Evolutionary conservation across 1,139 yeast species (phyloP).

Genomic region (Geotrichum reessii): DNA sequence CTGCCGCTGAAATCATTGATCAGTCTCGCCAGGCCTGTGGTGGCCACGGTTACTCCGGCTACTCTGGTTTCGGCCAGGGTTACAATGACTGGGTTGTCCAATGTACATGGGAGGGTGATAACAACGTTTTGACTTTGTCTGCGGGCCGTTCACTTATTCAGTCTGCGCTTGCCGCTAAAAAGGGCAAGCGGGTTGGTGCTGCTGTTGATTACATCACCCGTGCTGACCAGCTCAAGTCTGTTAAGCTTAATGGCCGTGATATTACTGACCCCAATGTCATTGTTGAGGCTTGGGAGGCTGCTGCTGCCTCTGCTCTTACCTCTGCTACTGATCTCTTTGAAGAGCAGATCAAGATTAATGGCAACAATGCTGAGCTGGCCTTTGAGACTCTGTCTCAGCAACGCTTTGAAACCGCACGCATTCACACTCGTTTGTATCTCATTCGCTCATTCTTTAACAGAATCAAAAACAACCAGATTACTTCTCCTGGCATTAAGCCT

Average conservation of each 20-base stretch:
- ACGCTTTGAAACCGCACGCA: slow-evolving; percentile 36
- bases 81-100: slow-evolving; percentile 87
- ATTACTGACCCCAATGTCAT: slow-evolving; percentile 27
- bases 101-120: slow-evolving; percentile 95
- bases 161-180: slow-evolving; percentile 25
- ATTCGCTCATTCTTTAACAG: slow-evolving; percentile 33
- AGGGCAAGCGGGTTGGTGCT: slow-evolving; percentile 27
- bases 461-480: slow-evolving; percentile 20
- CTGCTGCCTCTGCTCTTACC: slow-evolving; percentile 33
- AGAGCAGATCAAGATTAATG: slow-evolving; percentile 21
- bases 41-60: slow-evolving; percentile 85
- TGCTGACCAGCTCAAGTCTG: slow-evolving; percentile 22
- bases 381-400: slow-evolving; percentile 36
- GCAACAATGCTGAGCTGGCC: slow-evolving; percentile 30
- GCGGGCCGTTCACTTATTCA: slow-evolving; percentile 49
- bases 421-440: slow-evolving; percentile 34
- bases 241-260: slow-evolving; percentile 25
- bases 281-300: slow-evolving; percentile 38
- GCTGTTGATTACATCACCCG: slow-evolving; percentile 24
- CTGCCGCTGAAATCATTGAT: slow-evolving; percentile 65
- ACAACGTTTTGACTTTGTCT: slow-evolving; percentile 71
- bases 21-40: slow-evolving; percentile 88
- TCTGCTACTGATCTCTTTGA: slow-evolving; percentile 27
- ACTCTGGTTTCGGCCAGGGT: slow-evolving; percentile 80
- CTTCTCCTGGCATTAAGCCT: slow-evolving; percentile 32